Base-by-base conservation (phyloP, 2,329 filamentous ascomycete species). In the Diaporthe nobilis region DNA sequence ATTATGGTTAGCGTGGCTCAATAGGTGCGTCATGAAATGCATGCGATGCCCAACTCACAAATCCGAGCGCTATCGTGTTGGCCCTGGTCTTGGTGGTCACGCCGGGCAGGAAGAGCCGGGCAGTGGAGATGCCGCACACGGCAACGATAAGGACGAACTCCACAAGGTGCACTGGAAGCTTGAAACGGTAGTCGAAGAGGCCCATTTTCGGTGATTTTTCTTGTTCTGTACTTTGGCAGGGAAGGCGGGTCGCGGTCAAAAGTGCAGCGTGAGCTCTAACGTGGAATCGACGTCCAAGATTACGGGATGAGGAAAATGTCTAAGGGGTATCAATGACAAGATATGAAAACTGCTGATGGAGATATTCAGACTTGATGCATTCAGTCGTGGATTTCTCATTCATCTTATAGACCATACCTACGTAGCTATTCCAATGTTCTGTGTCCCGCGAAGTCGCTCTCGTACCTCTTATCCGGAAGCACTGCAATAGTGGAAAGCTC, bases 11-110 rank as follows among this genome's bases (percentile, higher is more conserved):
- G 31, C 25, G 2, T 42, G 6, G 20, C 8, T n/a, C 44, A 25
- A 3, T 34, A 37, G 2, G 25, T 31, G 12, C 5, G 2, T 44
- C 13, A 28, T 6, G 13, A 28, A 28, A 47, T 15, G 13, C 25
- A 13, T 42, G 37, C 3, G 7, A 22, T 42, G 22, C 15, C 8
- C 4, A 28, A 75, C 77, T 70, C 74, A 80, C 79, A 31, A 79
- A 76, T 51, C 76, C 77, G 22, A 80, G 61, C 9, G 78, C 77
- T 55, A 80, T 78, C 42, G 76, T 77, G 65, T 76, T 75, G 28
- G 76, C 72, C 49, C 75, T 71, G 42, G 72, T 72, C 22, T 44
- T 72, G 34, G 72, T 67, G n/a, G 28, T 61, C 1, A 77, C 31
- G 17, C 74, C 74, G 25, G 70, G 70, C 17, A 76, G 31, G 3